These are phyloP conservation scores for Globisporangium uncinulatum DNA, from an alignment of 352 stramenopile genomes.

Conservation along the genomic window DNA sequence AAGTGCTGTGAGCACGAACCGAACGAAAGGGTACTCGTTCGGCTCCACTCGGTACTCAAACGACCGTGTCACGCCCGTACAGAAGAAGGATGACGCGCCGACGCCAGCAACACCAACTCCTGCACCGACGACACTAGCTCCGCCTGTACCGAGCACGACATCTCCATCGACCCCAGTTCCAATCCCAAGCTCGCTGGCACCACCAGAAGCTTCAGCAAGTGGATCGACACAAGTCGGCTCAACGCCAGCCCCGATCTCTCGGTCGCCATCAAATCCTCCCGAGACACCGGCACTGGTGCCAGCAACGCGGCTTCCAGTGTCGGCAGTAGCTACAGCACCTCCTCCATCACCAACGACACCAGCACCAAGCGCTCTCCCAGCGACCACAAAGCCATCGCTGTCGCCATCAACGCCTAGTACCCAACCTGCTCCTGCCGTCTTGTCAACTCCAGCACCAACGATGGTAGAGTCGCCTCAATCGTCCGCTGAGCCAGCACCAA, in stretches of 20 bases:
- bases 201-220: no score
- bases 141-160: background rate
- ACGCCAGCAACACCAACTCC: background rate
- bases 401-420: background rate
- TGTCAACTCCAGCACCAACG: no score
- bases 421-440: background rate
- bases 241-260: background rate
- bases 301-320: background rate
- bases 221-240: background rate
- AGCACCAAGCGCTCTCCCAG: background rate
- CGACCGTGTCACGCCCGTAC: slow-evolving; percentile 8
- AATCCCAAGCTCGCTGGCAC: no score
- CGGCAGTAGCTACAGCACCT: background rate
- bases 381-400: no score
- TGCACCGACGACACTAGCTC: background rate
- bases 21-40: slow-evolving; percentile 7
- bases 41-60: slow-evolving; percentile 8
- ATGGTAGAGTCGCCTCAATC: no score
- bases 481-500: no score
- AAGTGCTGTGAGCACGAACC: background rate
- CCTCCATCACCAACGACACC: background rate
- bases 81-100: slow-evolving; percentile 4
- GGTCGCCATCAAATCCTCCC: background rate
- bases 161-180: no score
- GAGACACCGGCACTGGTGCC: background rate